Evolutionary conservation across 257 asterid genomes (phyloP), one percentile per base, ranked within the genome.

Genomic region (Mentha longifolia): DNA sequence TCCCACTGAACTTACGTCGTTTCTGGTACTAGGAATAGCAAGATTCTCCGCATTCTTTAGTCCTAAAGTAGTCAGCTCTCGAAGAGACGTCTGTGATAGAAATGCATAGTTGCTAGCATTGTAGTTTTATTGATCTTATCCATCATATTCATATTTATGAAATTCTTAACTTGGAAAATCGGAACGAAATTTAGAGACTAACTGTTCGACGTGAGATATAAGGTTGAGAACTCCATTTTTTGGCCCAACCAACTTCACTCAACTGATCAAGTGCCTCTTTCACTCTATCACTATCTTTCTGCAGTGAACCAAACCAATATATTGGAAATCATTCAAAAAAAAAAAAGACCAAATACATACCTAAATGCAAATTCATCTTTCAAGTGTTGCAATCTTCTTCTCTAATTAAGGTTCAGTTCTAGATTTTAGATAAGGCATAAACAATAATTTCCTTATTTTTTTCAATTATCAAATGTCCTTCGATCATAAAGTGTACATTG

Each of bases 181-280:
- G 30, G 61, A 74, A 51, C 33, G 62, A 61, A 52, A 67, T 52
- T 56, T 52, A 50, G 76, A 80, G 69, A 84, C 94, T 85, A 79
- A 94, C 99, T 83, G 95, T 85, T 45, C 97, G 97, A 41, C 99
- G 85, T n/a, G 99, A 94, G 63, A 89, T 87, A 31, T 91, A 90
- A 37, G 97, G 95, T 77, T 93, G 98, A 70, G 97, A 88, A 77
- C 92, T 85, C 97, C 95, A 90, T 61, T 76, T 86, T 65, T 72
- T 88, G 61, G 96, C 96, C 96, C 97, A 88, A 74, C 96, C 96
- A 73, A 74, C 64, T 77, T 90, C 95, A 47, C 78, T 79, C 78
- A 93, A 85, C 79, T 87, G 86, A 91, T 87, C 95, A 67, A 93
- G 98, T 68, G 95, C 95, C 83, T 81, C 84, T 85, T 82, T 90